Base-by-base conservation (phyloP, 495 filamentous ascomycete species). In the Aspergillus ellipticus region DNA sequence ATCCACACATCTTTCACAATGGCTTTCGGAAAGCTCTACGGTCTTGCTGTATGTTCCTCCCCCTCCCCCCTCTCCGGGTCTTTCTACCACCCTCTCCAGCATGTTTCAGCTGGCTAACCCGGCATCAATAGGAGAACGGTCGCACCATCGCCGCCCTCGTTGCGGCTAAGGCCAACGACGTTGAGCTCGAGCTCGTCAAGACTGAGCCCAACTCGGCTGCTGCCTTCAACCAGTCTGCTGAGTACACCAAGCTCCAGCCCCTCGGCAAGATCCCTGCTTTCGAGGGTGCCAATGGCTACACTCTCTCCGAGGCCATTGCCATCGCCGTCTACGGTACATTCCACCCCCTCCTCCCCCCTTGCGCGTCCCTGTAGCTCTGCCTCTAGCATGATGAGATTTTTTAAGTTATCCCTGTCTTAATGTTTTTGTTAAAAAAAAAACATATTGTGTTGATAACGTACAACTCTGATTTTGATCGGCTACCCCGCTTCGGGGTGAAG, bases 361-460 rank as follows among this genome's bases (percentile, higher is more conserved):
- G 28, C 20, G 10, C 17, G 17, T 50, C 53, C 47, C 42, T 31
- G 31, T 51, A 46, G 13, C 51, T 39, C 59, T 53, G n/a, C 52
- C 41, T 58, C 60, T 75, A 68, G 59, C 65, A 86, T 90, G 90
- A 96, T 95, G 91, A 95, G 80, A 80, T 80, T 80, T 79, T 78
- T 72, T 82, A 88, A 96, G 92, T 97, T 97, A 97, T 97, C 92
- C 92, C 92, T 97, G 89, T 87, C 92, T n/a, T n/a, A n/a, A n/a
- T n/a, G n/a, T n/a, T n/a, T n/a, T n/a, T n/a, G n/a, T n/a, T n/a
- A 94, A 89, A 97, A 95, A 48, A 48, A 48, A 19, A 29, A 28
- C 22, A 29, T 79, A 74, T 41, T 66, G 70, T 93, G 90, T 96
- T 90, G 89, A 93, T 82, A 81, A 67, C 54, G 67, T 69, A 78